Evolutionary conservation across 768 basidiomycete genomes (phyloP), one percentile per base, ranked within the genome.

Genomic region (Tulasnella sp.): DNA sequence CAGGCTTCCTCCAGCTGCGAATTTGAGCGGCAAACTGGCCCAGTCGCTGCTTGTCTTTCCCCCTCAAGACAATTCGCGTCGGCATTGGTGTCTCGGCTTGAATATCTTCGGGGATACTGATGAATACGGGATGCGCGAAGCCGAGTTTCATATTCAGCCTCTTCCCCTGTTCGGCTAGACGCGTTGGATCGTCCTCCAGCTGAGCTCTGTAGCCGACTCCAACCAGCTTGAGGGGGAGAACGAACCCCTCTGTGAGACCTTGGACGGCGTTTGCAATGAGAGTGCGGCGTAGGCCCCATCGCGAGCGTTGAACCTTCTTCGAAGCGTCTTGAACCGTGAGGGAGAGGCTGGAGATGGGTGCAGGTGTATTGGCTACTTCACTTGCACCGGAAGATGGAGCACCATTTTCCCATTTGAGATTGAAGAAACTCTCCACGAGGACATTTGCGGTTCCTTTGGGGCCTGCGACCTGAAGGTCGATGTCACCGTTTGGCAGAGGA

Each of bases 231-330:
- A 99, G 83, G 17, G 94, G 91, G 11, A 93, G 86, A 0, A 87
- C 87, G 84, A 93, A 98, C 4, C 96, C 96, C 77, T 90, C 88
- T 5, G 93, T 92, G 86, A 98, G 94, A 58, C 97, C 97, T 17
- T 85, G 86, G 78, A 99, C 88, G 19, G 96, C 96, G 82, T 99
- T 98, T 79, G 87, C 85, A 82, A 98, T 93, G 79, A 96, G 87
- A 0, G 95, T 92, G 73, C 96, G 90, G 17, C 94, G 96, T 67
- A 93, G 89, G n/a, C 97, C 97, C 96, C 97, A 99, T 87, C 93
- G 91, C 76, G 91, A 88, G 58, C 93, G 89, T 83, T 98, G 96
- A 72, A 88, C 84, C 82, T 93, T 92, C 71, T 89, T 81, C 54
- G 86, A 85, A 0, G 91, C 85, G 80, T 94, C 86, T 79, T 91